Percentiles rank a stretch among this genome's conserved stretches.
Evolutionary conservation across 1,139 yeast genomes (phyloP).

Genomic region (Candida dubliniensis): DNA sequence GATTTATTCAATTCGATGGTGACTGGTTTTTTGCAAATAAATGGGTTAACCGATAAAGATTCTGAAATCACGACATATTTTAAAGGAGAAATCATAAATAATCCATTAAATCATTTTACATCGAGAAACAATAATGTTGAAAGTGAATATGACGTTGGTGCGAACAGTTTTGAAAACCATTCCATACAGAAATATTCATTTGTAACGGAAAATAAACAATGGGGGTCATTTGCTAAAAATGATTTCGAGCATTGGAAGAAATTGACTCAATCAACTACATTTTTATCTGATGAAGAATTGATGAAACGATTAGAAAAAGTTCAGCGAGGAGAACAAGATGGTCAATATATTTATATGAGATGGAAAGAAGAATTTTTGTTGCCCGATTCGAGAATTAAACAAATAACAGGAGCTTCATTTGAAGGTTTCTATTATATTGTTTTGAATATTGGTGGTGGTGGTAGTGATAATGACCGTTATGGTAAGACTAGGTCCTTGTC

Average conservation of each 20-base stretch:
- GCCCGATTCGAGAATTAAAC: slow-evolving; percentile 73
- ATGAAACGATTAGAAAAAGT: slow-evolving; percentile 29
- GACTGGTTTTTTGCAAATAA: slow-evolving; percentile 77
- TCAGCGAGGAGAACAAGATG: slow-evolving; percentile 30
- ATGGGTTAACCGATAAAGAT: slow-evolving; percentile 73
- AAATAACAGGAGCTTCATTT: slow-evolving; percentile 78
- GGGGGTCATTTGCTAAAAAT: slow-evolving; percentile 66
- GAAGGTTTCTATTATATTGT: slow-evolving; percentile 92
- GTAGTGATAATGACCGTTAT: not conserved
- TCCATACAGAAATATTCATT: slow-evolving; percentile 32
- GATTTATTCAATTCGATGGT: slow-evolving; percentile 61
- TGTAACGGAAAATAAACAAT: slow-evolving; percentile 40
- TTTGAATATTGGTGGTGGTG: slow-evolving; percentile 61
- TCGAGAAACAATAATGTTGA: not conserved
- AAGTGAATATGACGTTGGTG: slow-evolving; percentile 8
- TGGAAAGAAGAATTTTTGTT: slow-evolving; percentile 91
- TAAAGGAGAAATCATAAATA: slow-evolving; percentile 79
- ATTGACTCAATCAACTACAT: slow-evolving; percentile 48
- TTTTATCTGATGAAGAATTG: slow-evolving; percentile 25
- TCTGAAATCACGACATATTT: slow-evolving; percentile 85
- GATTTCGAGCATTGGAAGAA: slow-evolving; percentile 88
- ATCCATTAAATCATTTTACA: slow-evolving; percentile 33
- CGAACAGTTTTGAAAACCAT: slow-evolving; percentile 16
- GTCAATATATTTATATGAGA: slow-evolving; percentile 72
- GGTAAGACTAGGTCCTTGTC: no score